phyloP scores from a whole-genome alignment of 78 protist genomes.

The Speleostelium caveatum region DNA sequence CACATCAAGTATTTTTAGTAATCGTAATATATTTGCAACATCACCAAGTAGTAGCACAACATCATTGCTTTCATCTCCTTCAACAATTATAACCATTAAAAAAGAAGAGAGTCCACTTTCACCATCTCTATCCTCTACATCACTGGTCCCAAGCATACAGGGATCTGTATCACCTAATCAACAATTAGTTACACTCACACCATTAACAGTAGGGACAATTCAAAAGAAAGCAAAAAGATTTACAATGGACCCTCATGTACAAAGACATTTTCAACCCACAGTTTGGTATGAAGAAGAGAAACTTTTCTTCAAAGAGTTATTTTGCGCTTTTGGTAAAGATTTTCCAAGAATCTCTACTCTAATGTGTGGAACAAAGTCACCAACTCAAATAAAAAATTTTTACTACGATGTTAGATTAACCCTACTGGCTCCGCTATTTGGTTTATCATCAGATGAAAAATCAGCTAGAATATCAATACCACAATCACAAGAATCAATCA shows the following conservation, averaged over 20 bases:
- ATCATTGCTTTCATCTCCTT: neutral
- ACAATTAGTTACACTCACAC: neutral
- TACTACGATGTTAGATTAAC: constrained; percentile 70
- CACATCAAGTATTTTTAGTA: constrained; percentile 58
- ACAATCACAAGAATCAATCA: neutral
- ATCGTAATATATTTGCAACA: constrained; percentile 24
- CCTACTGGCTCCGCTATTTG: constrained; percentile 61
- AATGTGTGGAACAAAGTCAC: constrained; percentile 83
- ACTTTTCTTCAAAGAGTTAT: constrained; percentile 49
- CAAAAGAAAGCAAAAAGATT: constrained; percentile 42
- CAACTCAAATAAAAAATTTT: constrained; percentile 71
- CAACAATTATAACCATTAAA: neutral
- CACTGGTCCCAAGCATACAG: neutral
- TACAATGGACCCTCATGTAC: constrained; percentile 75
- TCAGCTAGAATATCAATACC: neutral
- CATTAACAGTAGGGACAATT: neutral
- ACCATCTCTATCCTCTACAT: neutral
- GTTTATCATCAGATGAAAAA: constrained; percentile 4
- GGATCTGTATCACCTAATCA: neutral
- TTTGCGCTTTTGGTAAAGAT: constrained; percentile 79
- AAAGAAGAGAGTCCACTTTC: neutral
- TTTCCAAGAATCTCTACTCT: constrained; percentile 52
- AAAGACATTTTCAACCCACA: constrained; percentile 68
- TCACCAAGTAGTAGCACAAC: neutral
- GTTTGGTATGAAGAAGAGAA: constrained; percentile 80